Evolutionary conservation across 2,329 filamentous ascomycete species (phyloP), one percentile per base, ranked within the genome.

Genomic region (Colletotrichum acutatum): DNA sequence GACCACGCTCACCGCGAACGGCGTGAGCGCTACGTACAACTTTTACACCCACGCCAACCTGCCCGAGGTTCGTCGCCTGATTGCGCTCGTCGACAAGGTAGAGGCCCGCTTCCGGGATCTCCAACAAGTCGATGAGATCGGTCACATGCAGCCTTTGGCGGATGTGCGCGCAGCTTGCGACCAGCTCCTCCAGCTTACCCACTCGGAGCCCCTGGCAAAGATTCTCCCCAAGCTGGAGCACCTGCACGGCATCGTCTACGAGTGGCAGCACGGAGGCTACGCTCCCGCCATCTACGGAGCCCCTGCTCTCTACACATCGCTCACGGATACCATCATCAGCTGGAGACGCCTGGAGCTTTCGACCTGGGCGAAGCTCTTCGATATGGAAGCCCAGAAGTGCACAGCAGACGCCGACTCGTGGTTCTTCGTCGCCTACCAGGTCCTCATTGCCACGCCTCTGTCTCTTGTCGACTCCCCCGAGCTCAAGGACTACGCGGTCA

Each of bases 341-440:
- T 99, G 97, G 97, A 90, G 97, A 74, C 92, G 95, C 72, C 86
- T 99, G 37, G 97, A 99, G 79, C 86, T 99, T 30, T 93, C 94
- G 0, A 98, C 96, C 0, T 99, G 97, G 97, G 92, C 94, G 46
- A 93, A 92, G 54, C 83, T 99, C 3, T 93, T 99, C 73, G 94
- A 98, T 76, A 91, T 94, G 80, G 97, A 99, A 81, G 88, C 91
- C 49, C 87, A 90, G 66, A 95, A 93, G 77, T 95, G 92, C 77
- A 86, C 92, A 26, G 89, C 94, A 61, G 92, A 95, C 78, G 95
- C 96, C 2, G 92, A 91, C 77, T 92, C 93, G 19, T 99, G 97
- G 97, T 99, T 95, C 92, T 99, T 98, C 78, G 89, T 98, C 72
- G 95, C 96, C 1, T 99, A 98, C 78, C 95, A 98, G 82, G 94